phyloP scores from a whole-genome alignment of 495 filamentous ascomycete genomes.

The Oleoguttula mirabilis region DNA sequence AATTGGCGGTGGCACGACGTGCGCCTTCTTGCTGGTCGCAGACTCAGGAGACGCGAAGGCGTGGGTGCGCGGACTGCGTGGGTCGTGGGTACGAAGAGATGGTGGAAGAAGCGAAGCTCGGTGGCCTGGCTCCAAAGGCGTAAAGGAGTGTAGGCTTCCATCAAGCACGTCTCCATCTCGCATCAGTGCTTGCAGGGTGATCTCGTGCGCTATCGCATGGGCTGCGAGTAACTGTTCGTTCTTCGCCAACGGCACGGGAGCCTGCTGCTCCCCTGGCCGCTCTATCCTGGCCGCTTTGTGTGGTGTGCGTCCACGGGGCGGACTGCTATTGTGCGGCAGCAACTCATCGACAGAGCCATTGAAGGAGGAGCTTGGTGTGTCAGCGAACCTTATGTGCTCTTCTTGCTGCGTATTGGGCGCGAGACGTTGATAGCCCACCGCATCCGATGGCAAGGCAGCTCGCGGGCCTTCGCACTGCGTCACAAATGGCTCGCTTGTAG shows the following conservation, averaged over 20 bases:
- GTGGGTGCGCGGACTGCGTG: slow-evolving; percentile 8
- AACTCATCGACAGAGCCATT: slow-evolving; percentile 19
- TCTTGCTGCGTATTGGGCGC: not conserved
- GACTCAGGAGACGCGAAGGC: slow-evolving; percentile 8
- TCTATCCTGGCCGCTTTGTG: no score
- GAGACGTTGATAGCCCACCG: slow-evolving; percentile 15
- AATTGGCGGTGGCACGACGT: slow-evolving; percentile 22
- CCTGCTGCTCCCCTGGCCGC: not conserved
- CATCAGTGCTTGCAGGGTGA: slow-evolving; percentile 22
- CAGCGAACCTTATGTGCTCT: not conserved
- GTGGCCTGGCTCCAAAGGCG: slow-evolving; percentile 1
- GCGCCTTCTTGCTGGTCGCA: slow-evolving; percentile 8
- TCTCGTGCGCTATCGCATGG: slow-evolving; percentile 22
- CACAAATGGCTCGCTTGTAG: not conserved
- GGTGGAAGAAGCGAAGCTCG: slow-evolving; percentile 8
- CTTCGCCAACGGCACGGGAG: slow-evolving; percentile 2
- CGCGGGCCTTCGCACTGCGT: slow-evolving; percentile 1
- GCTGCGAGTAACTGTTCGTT: slow-evolving; percentile 19
- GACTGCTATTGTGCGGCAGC: slow-evolving; percentile 1
- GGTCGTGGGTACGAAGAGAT: slow-evolving; percentile 10
- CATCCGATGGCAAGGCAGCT: not conserved
- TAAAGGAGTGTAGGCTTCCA: slow-evolving; percentile 8
- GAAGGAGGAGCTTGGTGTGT: slow-evolving; percentile 13
- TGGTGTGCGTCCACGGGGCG: no score
- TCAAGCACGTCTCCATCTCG: slow-evolving; percentile 15